These are phyloP conservation scores for Microcyclosporella mali DNA, from an alignment of 2,329 filamentous ascomycete genomes.

Conservation along the genomic window DNA sequence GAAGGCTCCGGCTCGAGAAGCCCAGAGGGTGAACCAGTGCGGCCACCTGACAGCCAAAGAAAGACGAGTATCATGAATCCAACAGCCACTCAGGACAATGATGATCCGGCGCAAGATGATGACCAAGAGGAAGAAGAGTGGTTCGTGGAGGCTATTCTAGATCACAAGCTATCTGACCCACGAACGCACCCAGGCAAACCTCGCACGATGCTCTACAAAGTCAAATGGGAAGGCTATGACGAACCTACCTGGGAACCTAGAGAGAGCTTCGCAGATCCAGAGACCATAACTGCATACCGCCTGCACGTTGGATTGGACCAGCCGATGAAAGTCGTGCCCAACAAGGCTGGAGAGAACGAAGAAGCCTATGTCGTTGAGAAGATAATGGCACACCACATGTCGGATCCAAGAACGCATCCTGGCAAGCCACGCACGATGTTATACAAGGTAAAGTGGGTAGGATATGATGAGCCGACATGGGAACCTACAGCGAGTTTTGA, in stretches of 20 bases:
- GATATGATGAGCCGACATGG: constrained; percentile 25
- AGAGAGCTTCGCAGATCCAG: constrained; percentile 26
- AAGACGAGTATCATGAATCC: constrained; percentile 21
- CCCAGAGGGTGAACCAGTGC: too few relatives aligned
- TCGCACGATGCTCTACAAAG: constrained; percentile 28
- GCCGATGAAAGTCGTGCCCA: neutral
- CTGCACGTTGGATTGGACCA: constrained; percentile 13
- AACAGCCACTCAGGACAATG: constrained; percentile 5
- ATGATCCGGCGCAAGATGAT: neutral
- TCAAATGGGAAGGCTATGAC: constrained; percentile 30
- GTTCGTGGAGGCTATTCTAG: constrained; percentile 27
- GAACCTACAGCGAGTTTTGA: constrained; percentile 21
- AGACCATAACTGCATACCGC: constrained; percentile 25
- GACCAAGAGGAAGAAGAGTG: constrained; percentile 14
- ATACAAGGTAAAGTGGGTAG: constrained; percentile 29
- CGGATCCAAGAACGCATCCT: constrained; percentile 25
- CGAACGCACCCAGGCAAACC: constrained; percentile 25
- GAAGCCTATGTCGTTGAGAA: constrained; percentile 23
- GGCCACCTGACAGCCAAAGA: neutral
- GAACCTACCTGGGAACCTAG: constrained; percentile 31
- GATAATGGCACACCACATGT: constrained; percentile 24
- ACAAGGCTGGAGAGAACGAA: neutral
- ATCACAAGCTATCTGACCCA: constrained; percentile 27
- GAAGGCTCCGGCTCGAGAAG: neutral
- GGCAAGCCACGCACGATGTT: constrained; percentile 26